Conservation (phyloP, 2,329 filamentous ascomycete species). For the Lachnellula occidentalis region DNA sequence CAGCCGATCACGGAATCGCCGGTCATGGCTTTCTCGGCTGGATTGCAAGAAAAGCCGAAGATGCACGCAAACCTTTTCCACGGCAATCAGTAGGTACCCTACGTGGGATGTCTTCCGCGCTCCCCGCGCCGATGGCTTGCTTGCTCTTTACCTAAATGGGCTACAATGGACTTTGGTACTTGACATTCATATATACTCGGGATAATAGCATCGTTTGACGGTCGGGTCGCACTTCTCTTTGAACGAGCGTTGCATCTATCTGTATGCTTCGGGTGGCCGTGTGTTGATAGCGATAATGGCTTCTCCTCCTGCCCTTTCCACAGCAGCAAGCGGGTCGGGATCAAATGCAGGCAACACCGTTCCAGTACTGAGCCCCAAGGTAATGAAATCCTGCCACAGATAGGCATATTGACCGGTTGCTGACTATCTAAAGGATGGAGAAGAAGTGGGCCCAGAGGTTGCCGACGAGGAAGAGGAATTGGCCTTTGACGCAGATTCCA, state of each 20-base stretch:
- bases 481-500: constrained; percentile 13
- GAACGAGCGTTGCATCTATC: background rate
- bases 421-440: background rate
- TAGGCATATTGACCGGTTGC: background rate
- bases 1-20: too few species aligned
- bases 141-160: background rate
- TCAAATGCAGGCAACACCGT: background rate
- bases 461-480: background rate
- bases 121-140: background rate
- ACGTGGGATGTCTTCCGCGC: background rate
- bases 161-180: too few species aligned
- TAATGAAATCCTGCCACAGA: background rate
- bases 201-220: too few species aligned
- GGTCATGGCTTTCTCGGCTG: too few species aligned
- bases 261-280: background rate
- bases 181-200: too few species aligned
- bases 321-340: background rate
- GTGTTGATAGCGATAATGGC: background rate
- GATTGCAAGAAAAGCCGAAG: too few species aligned
- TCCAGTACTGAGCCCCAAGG: background rate
- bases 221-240: background rate
- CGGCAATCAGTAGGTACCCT: background rate
- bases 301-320: background rate
- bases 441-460: background rate
- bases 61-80: too few species aligned